Evolutionary conservation across 129 eudicot genomes (phyloP).

Genomic region (Pseudognaphalium luteoalbum): DNA sequence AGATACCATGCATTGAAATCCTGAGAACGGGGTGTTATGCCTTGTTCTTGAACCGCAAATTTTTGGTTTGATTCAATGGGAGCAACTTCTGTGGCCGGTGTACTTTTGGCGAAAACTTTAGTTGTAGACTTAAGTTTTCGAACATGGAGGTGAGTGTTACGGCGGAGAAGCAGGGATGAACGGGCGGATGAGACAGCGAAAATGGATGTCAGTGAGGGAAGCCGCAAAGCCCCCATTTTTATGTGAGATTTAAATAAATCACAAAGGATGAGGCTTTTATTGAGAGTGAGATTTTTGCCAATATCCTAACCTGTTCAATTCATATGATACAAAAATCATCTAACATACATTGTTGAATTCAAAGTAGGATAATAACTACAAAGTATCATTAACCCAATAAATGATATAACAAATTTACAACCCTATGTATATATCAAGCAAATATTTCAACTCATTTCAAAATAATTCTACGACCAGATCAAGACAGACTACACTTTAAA

Average conservation of each 20-base stretch:
- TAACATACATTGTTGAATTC: too few species aligned
- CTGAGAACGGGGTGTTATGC: conserved; percentile 78
- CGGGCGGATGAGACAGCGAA: conserved; percentile 46
- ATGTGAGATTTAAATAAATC: too few species aligned
- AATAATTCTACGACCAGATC: too few species aligned
- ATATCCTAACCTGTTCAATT: too few species aligned
- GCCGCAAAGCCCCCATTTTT: conserved; percentile 70
- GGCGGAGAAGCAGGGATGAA: conserved; percentile 31
- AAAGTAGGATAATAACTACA: too few species aligned
- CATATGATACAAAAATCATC: too few species aligned
- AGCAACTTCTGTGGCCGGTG: conserved; percentile 27
- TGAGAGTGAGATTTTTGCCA: conserved; percentile 44
- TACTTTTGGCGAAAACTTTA: conserved; percentile 38
- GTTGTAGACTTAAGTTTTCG: conserved; percentile 38
- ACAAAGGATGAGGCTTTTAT: conserved; percentile 33
- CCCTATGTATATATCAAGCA: too few species aligned
- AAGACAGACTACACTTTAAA: too few species aligned
- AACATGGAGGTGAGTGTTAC: conserved; percentile 34
- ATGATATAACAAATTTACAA: too few species aligned
- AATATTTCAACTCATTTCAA: too few species aligned
- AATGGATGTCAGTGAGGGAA: conserved; percentile 61
- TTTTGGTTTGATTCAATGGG: conserved; percentile 35
- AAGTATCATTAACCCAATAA: too few species aligned
- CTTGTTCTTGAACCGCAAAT: conserved; percentile 45
- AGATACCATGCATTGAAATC: conserved; percentile 96